Conservation (phyloP, 2,329 filamentous ascomycete genomes). For the Hypomyces rosellus region DNA sequence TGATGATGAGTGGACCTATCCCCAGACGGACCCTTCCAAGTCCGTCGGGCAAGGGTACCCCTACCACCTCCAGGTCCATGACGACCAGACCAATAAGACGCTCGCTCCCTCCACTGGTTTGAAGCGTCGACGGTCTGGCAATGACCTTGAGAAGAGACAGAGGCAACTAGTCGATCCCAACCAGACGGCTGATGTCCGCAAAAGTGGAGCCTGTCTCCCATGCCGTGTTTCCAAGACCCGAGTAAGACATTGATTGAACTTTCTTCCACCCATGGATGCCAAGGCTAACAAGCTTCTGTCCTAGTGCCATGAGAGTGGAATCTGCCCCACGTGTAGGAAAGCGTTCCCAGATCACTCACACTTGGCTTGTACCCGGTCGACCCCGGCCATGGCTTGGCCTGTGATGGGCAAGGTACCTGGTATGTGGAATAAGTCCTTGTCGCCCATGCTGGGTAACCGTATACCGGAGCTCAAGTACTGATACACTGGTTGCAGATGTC, state of each 20-base stretch:
- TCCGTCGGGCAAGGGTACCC: conserved; percentile 25
- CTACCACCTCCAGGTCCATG: conserved; percentile 26
- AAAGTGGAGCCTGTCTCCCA: conserved; percentile 41
- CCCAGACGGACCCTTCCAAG: conserved; percentile 29
- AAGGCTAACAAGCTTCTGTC: conserved; percentile 21
- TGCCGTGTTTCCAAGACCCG: conserved; percentile 43
- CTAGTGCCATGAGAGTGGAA: conserved; percentile 35
- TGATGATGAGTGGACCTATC: conserved; percentile 36
- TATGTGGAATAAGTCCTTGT: conserved; percentile 21
- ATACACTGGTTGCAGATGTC: conserved; percentile 26
- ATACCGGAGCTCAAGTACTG: conserved; percentile 7
- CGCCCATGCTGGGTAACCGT: neutral
- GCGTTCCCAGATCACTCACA: conserved; percentile 35
- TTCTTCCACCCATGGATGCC: conserved; percentile 11
- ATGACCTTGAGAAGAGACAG: conserved; percentile 29
- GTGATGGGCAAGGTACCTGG: conserved; percentile 33
- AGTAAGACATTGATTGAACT: conserved; percentile 30
- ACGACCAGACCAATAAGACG: conserved; percentile 19
- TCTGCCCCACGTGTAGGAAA: conserved; percentile 37
- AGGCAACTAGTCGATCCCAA: conserved; percentile 33
- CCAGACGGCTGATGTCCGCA: conserved; percentile 44
- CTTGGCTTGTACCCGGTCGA: conserved; percentile 33
- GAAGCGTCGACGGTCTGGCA: conserved; percentile 31
- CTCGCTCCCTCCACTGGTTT: conserved; percentile 22
- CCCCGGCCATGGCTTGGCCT: conserved; percentile 31